Evolutionary conservation across 2,329 filamentous ascomycete species (phyloP).

Genomic region (Bimuria novae-zelandiae): DNA sequence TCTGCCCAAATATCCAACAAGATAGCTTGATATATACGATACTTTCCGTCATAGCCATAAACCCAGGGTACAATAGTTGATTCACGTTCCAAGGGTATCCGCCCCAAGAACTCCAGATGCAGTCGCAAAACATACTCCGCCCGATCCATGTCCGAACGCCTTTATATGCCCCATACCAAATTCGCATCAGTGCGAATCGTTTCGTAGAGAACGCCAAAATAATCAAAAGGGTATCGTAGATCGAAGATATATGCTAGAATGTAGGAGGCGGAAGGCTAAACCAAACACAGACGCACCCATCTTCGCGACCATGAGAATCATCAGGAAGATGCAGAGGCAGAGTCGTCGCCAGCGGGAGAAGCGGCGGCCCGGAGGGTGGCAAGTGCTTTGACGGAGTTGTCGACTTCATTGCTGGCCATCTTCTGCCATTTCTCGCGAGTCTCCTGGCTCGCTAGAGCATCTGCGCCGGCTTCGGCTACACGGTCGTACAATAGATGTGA

Average conservation of each 20-base stretch:
- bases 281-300: too few relatives aligned
- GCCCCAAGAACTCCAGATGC: not conserved
- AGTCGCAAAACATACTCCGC: not conserved
- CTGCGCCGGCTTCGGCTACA: slow-evolving; percentile 55
- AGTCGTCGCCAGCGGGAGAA: slow-evolving; percentile 34
- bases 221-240: slow-evolving; percentile 6
- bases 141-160: not conserved
- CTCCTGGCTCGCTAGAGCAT: slow-evolving; percentile 63
- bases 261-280: not conserved
- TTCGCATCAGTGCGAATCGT: not conserved
- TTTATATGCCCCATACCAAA: not conserved
- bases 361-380: slow-evolving; percentile 16
- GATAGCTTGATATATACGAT: too few relatives aligned
- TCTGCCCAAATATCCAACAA: too few relatives aligned
- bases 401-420: slow-evolving; percentile 78
- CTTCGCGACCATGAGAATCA: too few relatives aligned
- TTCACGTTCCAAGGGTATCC: not conserved
- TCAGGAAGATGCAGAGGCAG: slow-evolving; percentile 29
- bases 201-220: slow-evolving; percentile 1
- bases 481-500: slow-evolving; percentile 84
- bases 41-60: too few relatives aligned
- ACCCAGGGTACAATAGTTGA: not conserved
- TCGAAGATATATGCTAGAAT: not conserved
- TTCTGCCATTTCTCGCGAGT: slow-evolving; percentile 73
- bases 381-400: slow-evolving; percentile 64